Base-by-base conservation (phyloP, 2,329 filamentous ascomycete species). In the Colletotrichum tropicicola region DNA sequence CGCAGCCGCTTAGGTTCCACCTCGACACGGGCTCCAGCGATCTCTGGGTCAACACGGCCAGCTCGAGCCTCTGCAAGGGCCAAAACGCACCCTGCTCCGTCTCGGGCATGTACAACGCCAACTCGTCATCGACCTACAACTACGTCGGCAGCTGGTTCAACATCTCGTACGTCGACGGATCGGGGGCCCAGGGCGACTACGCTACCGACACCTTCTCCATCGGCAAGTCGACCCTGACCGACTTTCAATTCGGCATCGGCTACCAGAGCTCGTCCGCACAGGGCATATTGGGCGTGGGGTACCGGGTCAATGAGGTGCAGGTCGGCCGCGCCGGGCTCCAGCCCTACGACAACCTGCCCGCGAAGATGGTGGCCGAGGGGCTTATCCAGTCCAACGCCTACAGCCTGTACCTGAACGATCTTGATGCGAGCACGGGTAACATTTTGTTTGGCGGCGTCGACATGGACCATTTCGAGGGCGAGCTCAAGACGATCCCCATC, bases 201-300 rank as follows among this genome's bases (percentile, higher is more conserved):
- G 92, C 88, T 3, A 89, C 86, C 5, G 94, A 98, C 73, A 91
- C 84, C 0, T 79, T 97, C 61, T 80, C 78, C 5, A 81, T 94
- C 56, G 89, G 86, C 12, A 80, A 79, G 21, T 75, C 83, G 28
- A 83, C 77, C 1, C 70, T 94, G 30, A 68, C 81, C 4, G 76
- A 80, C 59, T 79, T 93, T 59, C 90, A 94, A 71, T 92, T 94
- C 70, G 92, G 91, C 65, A 82, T 94, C 66, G 92, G 91, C 43
- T 93, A 94, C 73, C 73, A 73, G 7, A 88, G 85, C 74, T 79
- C 81, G 8, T 85, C 86, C 6, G 66, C 78, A 56, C 87, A 97
- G 75, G 92, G 92, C 39, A 93, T 98, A 43, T 77, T 98, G 19
- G 94, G 94, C 17, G 91, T 98, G 66, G 94, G 94, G 6, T 98